Evolutionary conservation across 2,329 filamentous ascomycete genomes (phyloP).

Genomic region (Xylaria sp.): DNA sequence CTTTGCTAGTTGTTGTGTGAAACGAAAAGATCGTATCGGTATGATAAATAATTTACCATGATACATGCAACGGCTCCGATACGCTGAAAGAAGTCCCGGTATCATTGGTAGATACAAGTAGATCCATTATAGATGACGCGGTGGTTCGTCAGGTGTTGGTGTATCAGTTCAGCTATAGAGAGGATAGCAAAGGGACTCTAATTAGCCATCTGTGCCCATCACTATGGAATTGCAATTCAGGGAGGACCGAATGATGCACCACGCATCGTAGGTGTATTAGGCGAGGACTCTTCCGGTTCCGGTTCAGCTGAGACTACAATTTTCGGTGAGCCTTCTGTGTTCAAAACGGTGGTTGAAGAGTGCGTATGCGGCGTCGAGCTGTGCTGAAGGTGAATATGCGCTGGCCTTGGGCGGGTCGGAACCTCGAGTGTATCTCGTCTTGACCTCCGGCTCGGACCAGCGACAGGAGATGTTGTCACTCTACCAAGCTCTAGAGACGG

Average conservation of each 20-base stretch:
- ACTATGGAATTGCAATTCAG: neutral
- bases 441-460: neutral
- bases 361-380: constrained; percentile 19
- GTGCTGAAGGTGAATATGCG: constrained; percentile 31
- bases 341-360: constrained; percentile 25
- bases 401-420: constrained; percentile 39
- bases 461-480: constrained; percentile 17
- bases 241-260: neutral
- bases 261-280: neutral
- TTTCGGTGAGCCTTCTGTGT: constrained; percentile 35
- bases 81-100: neutral
- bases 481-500: constrained; percentile 10
- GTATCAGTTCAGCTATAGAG: neutral
- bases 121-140: neutral
- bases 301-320: constrained; percentile 44
- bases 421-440: constrained; percentile 51
- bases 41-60: neutral
- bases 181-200: neutral
- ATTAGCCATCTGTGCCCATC: neutral
- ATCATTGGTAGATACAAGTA: neutral
- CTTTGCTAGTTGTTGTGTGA: neutral
- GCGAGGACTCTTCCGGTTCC: constrained; percentile 35
- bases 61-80: neutral
- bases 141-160: neutral
- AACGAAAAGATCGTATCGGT: too few relatives aligned